Conservation (phyloP, 2,329 filamentous ascomycete genomes). For the Arthrobotrys entomopaga region DNA sequence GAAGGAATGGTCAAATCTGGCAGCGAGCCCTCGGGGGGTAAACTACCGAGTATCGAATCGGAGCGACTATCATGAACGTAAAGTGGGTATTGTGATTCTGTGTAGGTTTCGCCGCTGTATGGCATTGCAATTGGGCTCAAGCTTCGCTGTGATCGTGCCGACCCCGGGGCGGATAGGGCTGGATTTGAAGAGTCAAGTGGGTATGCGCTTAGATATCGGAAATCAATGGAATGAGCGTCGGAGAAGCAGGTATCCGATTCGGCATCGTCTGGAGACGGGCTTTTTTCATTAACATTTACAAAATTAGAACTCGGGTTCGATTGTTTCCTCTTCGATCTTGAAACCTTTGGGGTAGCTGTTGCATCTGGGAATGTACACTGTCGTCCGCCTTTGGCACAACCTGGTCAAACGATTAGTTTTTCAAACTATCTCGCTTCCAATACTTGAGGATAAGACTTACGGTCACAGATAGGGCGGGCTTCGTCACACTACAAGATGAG, state of each 20-base stretch:
- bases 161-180: slow-evolving; percentile 39
- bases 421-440: neutral
- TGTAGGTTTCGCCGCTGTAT: slow-evolving; percentile 26
- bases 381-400: slow-evolving; percentile 89
- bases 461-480: slow-evolving; percentile 83
- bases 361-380: slow-evolving; percentile 90
- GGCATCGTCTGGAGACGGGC: slow-evolving; percentile 67
- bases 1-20: slow-evolving; percentile 64
- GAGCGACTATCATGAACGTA: slow-evolving; percentile 34
- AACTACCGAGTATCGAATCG: slow-evolving; percentile 21
- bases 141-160: slow-evolving; percentile 46
- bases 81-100: slow-evolving; percentile 34
- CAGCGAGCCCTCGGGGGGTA: neutral
- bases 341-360: slow-evolving; percentile 62
- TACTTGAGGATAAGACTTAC: slow-evolving; percentile 63
- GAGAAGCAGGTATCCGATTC: slow-evolving; percentile 64
- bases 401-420: slow-evolving; percentile 62
- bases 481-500: slow-evolving; percentile 79
- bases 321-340: slow-evolving; percentile 53
- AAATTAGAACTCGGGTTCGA: slow-evolving; percentile 42
- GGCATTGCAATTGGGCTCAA: slow-evolving; percentile 33
- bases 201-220: slow-evolving; percentile 60
- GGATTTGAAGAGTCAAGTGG: slow-evolving; percentile 59
- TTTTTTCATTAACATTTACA: slow-evolving; percentile 54
- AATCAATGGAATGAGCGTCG: slow-evolving; percentile 55